Conservation (phyloP, 2,329 filamentous ascomycete genomes). For the Escovopsis sp. region DNA sequence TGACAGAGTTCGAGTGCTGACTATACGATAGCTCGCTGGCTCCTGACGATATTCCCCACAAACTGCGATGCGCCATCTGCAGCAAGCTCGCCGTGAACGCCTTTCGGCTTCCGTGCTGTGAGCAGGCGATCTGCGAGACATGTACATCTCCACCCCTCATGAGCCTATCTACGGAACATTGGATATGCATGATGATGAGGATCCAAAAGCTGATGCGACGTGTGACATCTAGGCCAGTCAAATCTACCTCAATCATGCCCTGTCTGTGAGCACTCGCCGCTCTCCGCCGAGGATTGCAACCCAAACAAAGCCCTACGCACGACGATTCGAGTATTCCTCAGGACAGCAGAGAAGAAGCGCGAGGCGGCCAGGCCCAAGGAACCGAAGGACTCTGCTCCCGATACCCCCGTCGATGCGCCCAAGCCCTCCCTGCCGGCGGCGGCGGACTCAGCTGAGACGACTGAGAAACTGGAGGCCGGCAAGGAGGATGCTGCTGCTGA, state of each 20-base stretch:
- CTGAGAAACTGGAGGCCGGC: slow-evolving; percentile 1
- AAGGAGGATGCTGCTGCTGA: slow-evolving; percentile 1
- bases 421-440: slow-evolving; percentile 15
- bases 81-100: slow-evolving; percentile 83
- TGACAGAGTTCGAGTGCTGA: neutral
- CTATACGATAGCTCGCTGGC: slow-evolving; percentile 50
- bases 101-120: slow-evolving; percentile 85
- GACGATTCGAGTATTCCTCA: slow-evolving; percentile 81
- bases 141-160: slow-evolving; percentile 36
- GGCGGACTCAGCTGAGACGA: slow-evolving; percentile 10
- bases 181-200: neutral
- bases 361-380: slow-evolving; percentile 47
- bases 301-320: slow-evolving; percentile 83
- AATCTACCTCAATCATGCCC: slow-evolving; percentile 69
- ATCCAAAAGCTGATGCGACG: too few species aligned
- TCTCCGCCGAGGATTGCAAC: slow-evolving; percentile 75
- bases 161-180: neutral
- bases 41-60: slow-evolving; percentile 83
- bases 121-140: slow-evolving; percentile 80
- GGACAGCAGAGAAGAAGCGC: slow-evolving; percentile 81
- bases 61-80: slow-evolving; percentile 87
- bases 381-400: slow-evolving; percentile 24
- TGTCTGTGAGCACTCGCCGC: slow-evolving; percentile 81
- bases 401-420: slow-evolving; percentile 27
- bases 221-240: slow-evolving; percentile 46